Base-by-base conservation (phyloP, 2,329 filamentous ascomycete species). In the Aspergillus puulaauensis region DNA sequence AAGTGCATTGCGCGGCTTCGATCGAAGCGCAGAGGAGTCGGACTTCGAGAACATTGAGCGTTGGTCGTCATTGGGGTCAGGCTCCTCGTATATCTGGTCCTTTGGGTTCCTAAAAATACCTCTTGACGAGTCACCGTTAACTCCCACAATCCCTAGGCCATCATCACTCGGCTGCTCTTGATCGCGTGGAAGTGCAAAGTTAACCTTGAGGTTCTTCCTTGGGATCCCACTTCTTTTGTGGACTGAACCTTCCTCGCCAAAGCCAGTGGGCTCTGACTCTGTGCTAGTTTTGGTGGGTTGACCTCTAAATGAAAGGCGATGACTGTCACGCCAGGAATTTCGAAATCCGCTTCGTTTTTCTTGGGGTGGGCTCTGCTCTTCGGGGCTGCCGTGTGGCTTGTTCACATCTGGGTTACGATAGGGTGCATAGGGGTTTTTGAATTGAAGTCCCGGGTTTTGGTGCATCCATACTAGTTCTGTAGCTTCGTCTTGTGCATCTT, bases 41-140 rank as follows among this genome's bases (percentile, higher is more conserved):
- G 74, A 58, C 68, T 69, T 62, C 33, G 67, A 70, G 63, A 64
- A 66, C 56, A 57, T 62, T 55, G 53, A 71, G 64, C 62, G 57
- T 52, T 60, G 46, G 17, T 68, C 61, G 14, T 57, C 68, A 60
- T 62, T 60, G 58, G 66, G 60, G 57, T 67, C 57, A 31, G 91
- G 90, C 70, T 97, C 93, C 73, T 97, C 93, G 81, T 91, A 97
- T 60, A 97, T 87, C 48, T 83, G 79, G 66, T 86, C 84, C 55
- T 83, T 77, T 3, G 83, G 83, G 60, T 85, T 84, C 63, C 81
- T 80, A 69, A 85, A 87, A 15, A 85, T 73, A 24, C 79, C 79
- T 59, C 77, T 82, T 17, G 72, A 73, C 15, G 75, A 73, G 50
- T 76, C 76, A 37, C 63, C 68, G 57, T 74, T 77, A 17, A 68